Conservation (phyloP, 23 red algal genomes). For the Chondrus crispus region DNA sequence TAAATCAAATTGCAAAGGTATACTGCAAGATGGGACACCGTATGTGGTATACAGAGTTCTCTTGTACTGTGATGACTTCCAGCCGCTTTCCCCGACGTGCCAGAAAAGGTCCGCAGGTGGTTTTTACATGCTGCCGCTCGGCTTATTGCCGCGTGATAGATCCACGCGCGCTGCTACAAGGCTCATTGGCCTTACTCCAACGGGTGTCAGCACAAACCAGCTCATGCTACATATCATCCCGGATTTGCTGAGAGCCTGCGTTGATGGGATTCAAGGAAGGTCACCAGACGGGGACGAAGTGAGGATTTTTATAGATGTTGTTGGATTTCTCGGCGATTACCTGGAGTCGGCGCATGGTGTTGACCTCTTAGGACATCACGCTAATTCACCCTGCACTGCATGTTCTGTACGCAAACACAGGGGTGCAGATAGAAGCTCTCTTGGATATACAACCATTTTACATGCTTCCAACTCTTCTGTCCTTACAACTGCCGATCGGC, state of each 20-base stretch:
- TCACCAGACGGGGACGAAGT: not conserved
- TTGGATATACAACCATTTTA: too few species aligned
- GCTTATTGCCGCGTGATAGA: not conserved
- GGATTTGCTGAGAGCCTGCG: not conserved
- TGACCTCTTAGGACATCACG: not conserved
- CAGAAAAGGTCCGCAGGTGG: not conserved
- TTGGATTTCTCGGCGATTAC: not conserved
- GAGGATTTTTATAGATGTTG: constrained; percentile 8
- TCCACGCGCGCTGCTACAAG: not conserved
- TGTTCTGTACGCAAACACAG: not conserved
- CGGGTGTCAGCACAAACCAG: not conserved
- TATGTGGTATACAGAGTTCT: constrained; percentile 5
- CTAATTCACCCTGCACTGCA: not conserved
- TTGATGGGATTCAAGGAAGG: not conserved
- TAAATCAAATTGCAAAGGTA: too few species aligned
- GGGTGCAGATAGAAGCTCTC: too few species aligned
- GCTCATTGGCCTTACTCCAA: not conserved
- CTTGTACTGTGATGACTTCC: constrained; percentile 14
- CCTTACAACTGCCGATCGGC: not conserved
- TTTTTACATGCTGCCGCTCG: not conserved
- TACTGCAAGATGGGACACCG: not conserved
- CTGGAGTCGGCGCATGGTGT: not conserved
- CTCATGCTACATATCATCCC: not conserved
- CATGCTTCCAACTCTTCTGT: not conserved
- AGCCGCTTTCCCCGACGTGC: not conserved